These are phyloP conservation scores for Quercus gilva DNA, from an alignment of 306 rosid species.

Conservation along the genomic window DNA sequence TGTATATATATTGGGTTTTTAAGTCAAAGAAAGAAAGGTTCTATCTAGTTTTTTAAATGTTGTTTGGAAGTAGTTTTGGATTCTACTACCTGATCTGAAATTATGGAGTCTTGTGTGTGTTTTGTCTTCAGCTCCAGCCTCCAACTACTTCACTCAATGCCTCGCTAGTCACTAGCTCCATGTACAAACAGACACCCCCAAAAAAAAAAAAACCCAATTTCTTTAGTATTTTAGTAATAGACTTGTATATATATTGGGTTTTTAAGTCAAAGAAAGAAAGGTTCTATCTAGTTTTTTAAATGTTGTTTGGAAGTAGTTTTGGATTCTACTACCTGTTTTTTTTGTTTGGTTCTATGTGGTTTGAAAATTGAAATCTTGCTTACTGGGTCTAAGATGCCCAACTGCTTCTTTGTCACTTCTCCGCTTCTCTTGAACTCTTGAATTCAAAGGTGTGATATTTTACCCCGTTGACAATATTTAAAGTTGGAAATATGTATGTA, in stretches of 20 bases:
- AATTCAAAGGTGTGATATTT: background rate
- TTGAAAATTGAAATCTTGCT: background rate
- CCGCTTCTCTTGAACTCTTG: background rate
- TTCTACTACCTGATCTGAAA: conserved; percentile 8
- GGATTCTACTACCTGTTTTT: conserved; percentile 20
- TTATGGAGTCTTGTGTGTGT: background rate
- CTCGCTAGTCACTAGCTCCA: background rate
- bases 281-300: background rate
- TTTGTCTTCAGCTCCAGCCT: background rate
- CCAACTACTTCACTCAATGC: background rate
- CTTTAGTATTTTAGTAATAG: background rate
- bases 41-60: background rate
- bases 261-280: conserved; percentile 10
- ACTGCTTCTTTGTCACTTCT: conserved; percentile 15
- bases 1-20: background rate
- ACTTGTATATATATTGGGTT: background rate
- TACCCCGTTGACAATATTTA: conserved; percentile 1
- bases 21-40: conserved; percentile 12
- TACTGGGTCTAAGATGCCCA: background rate
- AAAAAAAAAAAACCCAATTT: background rate
- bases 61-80: conserved; percentile 19
- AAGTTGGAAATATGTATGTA: background rate
- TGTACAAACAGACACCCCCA: conserved; percentile 9
- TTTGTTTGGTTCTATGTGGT: background rate
- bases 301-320: conserved; percentile 19